These are phyloP conservation scores for Mucor plumbeus DNA, from an alignment of 371 early-diverging fungal genomes.

Conservation along the genomic window DNA sequence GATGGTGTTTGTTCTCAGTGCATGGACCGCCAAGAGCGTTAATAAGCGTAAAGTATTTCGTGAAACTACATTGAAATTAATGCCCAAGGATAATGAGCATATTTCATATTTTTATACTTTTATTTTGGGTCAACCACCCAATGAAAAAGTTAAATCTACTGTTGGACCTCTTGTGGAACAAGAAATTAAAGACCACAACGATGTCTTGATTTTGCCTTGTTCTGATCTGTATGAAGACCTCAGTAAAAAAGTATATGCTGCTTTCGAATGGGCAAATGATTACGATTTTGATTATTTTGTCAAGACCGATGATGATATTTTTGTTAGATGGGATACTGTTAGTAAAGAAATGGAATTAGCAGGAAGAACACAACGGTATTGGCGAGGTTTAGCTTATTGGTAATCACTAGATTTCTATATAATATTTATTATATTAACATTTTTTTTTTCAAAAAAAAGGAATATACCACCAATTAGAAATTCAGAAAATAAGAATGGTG, in stretches of 20 bases:
- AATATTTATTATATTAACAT: not conserved
- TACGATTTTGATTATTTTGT: slow-evolving; percentile 64
- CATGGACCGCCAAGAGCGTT: slow-evolving; percentile 60
- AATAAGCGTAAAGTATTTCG: slow-evolving; percentile 57
- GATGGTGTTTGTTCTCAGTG: slow-evolving; percentile 61
- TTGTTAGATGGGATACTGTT: slow-evolving; percentile 69
- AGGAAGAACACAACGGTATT: slow-evolving; percentile 60
- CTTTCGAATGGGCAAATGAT: slow-evolving; percentile 60
- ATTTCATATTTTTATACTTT: slow-evolving; percentile 59
- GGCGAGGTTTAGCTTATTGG: slow-evolving; percentile 69
- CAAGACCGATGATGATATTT: slow-evolving; percentile 73
- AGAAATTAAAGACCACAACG: slow-evolving; percentile 49
- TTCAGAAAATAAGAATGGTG: slow-evolving; percentile 50
- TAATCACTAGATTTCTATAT: slow-evolving; percentile 18
- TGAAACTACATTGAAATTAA: slow-evolving; percentile 59
- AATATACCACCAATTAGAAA: slow-evolving; percentile 53
- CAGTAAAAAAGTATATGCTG: slow-evolving; percentile 57
- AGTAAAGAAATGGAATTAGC: slow-evolving; percentile 54
- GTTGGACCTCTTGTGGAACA: slow-evolving; percentile 45
- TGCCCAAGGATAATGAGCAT: slow-evolving; percentile 51
- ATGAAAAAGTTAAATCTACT: slow-evolving; percentile 28
- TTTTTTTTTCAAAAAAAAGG: slow-evolving; percentile 22
- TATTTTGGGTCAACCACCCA: slow-evolving; percentile 58
- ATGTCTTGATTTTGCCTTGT: slow-evolving; percentile 51
- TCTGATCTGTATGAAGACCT: slow-evolving; percentile 59